A percentile compares a stretch with the other conserved stretches of the same genome.
phyloP scores from a whole-genome alignment of 2,329 filamentous ascomycete genomes.

The Rosellinia necatrix region DNA sequence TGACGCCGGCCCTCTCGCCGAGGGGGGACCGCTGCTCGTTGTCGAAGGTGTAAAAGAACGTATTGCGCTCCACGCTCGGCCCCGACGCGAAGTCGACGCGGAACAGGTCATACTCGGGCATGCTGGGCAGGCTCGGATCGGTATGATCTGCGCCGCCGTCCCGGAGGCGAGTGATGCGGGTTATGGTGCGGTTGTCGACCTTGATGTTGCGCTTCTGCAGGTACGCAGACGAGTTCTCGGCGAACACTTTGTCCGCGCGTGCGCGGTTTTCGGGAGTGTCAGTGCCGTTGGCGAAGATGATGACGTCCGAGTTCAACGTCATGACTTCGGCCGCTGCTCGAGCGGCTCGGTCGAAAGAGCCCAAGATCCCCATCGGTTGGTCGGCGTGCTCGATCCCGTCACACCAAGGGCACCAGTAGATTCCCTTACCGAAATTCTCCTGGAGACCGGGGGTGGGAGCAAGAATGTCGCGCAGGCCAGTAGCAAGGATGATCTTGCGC shows the following conservation, averaged over 20 bases:
- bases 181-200: constrained; percentile 61
- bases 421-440: constrained; percentile 62
- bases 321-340: constrained; percentile 54
- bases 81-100: constrained; percentile 54
- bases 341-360: constrained; percentile 48
- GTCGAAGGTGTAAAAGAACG: constrained; percentile 56
- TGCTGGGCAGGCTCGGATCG: constrained; percentile 47
- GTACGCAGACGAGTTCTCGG: constrained; percentile 52
- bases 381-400: constrained; percentile 66
- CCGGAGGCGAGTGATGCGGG: constrained; percentile 51
- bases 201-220: constrained; percentile 55
- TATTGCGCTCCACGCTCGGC: constrained; percentile 48
- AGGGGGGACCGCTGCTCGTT: constrained; percentile 53
- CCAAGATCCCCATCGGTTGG: constrained; percentile 59
- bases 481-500: constrained; percentile 61
- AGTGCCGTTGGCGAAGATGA: constrained; percentile 64
- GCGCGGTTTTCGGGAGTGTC: constrained; percentile 50
- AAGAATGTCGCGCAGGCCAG: constrained; percentile 59
- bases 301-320: constrained; percentile 58
- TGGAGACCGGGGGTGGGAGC: constrained; percentile 57
- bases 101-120: constrained; percentile 59
- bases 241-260: constrained; percentile 44
- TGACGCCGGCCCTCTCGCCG: constrained; percentile 52
- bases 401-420: constrained; percentile 69
- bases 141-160: constrained; percentile 42